Evolutionary conservation across 2,329 filamentous ascomycete genomes (phyloP), one percentile per base, ranked within the genome.

Genomic region (Pseudogymnoascus sp.): DNA sequence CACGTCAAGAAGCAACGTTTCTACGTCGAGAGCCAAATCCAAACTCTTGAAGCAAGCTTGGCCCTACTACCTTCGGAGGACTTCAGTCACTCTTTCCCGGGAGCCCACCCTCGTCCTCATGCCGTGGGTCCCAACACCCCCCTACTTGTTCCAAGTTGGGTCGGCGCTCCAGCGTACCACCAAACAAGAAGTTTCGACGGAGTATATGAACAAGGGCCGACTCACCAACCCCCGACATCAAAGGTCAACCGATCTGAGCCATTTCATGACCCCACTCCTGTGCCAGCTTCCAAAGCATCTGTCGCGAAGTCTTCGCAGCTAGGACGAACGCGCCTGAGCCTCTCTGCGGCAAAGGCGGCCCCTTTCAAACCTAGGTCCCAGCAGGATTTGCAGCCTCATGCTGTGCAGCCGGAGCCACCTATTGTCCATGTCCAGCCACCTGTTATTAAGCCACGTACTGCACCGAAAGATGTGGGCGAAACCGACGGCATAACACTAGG

Each of bases 1-100:
- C 73, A 77, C 35, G 79, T 84, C 71, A 77, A 80, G 65, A 69
- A 74, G 26, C 77, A 78, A 46, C 77, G 75, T 3, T 69, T 75
- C 37, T 70, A 75, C 37, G 70, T 83, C 64, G 73, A 75, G n/a
- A 72, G 75, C 21, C 68, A 70, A 15, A 69, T 72, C 44, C 64
- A 65, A 1, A 63, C 66, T 33, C 63, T 72, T 53, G 67, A 72
- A 53, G 29, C 59, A 26, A 67, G 67, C 59, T 65, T 71, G 15
- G 63, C 66, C 29, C 46, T 56, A 2, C 46, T 56, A 4, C 46
- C 46, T 53, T 31, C 46, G 4, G 42, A 46, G n/a, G 46, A 56
- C 7, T 56, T 56, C 26, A 56, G 31, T 7, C 46, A 56, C 9
- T 56, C 26, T 7, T 56, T 56, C 19, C 46, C 26, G 17, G 46